Evolutionary conservation across 495 filamentous ascomycete species (phyloP).

Genomic region (Trichoderma gamsii): DNA sequence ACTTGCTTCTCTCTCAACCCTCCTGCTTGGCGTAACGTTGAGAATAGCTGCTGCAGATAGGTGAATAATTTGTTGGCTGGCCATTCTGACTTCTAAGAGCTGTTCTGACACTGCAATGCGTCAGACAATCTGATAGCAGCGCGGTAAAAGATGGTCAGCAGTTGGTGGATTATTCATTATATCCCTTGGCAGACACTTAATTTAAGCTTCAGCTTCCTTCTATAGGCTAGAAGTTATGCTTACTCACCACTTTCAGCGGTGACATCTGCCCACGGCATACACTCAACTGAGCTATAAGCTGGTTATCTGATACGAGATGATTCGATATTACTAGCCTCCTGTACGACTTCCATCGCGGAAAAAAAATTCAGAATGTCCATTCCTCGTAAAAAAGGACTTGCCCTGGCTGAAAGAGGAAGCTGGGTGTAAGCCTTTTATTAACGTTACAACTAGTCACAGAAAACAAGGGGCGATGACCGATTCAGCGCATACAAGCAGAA

Average conservation of each 20-base stretch:
- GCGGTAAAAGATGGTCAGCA: background rate
- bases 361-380: background rate
- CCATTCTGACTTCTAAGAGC: background rate
- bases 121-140: background rate
- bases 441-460: constrained; percentile 9
- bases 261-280: background rate
- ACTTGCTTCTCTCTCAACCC: background rate
- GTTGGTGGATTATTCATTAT: background rate
- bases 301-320: background rate
- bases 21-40: background rate
- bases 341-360: background rate
- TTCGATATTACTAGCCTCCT: background rate
- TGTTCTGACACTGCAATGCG: background rate
- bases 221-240: background rate
- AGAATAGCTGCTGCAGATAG: background rate
- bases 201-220: background rate
- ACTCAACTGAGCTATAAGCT: background rate
- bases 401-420: background rate
- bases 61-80: background rate
- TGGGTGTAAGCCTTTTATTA: constrained; percentile 11
- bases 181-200: background rate
- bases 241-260: background rate
- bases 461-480: background rate
- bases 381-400: background rate
- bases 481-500: background rate